These are phyloP conservation scores for Hemisphaericaspora nanyangensis DNA, from an alignment of 805 yeast genomes.

Conservation along the genomic window DNA sequence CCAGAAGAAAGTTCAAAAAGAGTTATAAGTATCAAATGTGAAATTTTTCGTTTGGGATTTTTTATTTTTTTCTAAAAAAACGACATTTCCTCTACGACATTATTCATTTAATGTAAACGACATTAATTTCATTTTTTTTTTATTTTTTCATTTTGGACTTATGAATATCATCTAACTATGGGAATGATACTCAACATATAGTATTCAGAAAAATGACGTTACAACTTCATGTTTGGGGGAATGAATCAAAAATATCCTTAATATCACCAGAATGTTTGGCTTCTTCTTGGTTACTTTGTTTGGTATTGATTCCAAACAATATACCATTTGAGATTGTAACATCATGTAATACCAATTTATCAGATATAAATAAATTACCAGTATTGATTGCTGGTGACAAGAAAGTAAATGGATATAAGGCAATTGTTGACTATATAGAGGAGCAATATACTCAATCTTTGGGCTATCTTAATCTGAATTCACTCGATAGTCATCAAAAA, in stretches of 20 bases:
- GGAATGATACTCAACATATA: too few species aligned
- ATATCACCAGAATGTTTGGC: conserved; percentile 55
- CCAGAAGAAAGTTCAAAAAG: too few species aligned
- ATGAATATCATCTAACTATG: too few species aligned
- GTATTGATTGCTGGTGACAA: conserved; percentile 16
- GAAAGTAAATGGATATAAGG: conserved; percentile 17
- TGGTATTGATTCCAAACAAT: conserved; percentile 13
- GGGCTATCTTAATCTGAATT: conserved; percentile 10
- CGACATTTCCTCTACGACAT: too few species aligned
- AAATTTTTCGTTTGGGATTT: too few species aligned
- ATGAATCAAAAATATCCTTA: conserved; percentile 31
- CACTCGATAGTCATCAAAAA: conserved; percentile 3
- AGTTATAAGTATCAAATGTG: too few species aligned
- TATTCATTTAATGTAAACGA: too few species aligned
- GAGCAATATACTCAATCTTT: conserved; percentile 1
- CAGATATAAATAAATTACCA: conserved; percentile 51
- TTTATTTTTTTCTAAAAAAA: too few species aligned
- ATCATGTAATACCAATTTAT: conserved; percentile 55
- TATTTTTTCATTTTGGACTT: too few species aligned
- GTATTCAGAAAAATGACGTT: conserved; percentile 12
- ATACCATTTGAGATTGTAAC: conserved; percentile 37
- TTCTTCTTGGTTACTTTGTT: conserved; percentile 35
- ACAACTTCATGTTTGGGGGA: conserved; percentile 56
- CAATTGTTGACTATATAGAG: conserved; percentile 11
- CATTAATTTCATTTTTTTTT: too few species aligned